Base-by-base conservation (phyloP, 2,329 filamentous ascomycete species). In the Trichoderma koningii region DNA sequence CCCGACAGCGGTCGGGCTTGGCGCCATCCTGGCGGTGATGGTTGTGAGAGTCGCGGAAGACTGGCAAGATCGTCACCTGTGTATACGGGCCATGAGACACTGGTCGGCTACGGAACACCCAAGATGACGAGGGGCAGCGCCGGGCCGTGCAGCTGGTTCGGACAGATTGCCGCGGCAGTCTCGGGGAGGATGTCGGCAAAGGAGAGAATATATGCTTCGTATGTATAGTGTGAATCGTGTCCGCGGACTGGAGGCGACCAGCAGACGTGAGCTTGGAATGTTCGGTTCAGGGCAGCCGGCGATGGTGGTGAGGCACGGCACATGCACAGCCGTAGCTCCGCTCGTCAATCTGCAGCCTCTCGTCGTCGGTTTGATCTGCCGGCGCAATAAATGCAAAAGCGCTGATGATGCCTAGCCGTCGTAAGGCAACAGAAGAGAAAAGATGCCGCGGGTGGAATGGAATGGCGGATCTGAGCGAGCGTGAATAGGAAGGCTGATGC, bases 1-100 rank as follows among this genome's bases (percentile, higher is more conserved):
- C 56, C 80, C 80, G 50, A 85, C 78, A 68, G 81, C 79, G 57
- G 79, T 77, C 69, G 76, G 80, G 64, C 80, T 82, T 44, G 84
- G 84, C 66, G 83, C 82, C 85, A 87, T 87, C 63, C 65, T 74
- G 67, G 69, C 66, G 67, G 68, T 72, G 67, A 67, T 72, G 70
- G 63, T 14, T 50, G 34, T 41, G 19, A 30, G 41, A 47, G 63
- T 63, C 66, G 48, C 44, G 44, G 45, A 57, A 59, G 61, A 52
- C 57, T 63, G 60, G 53, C 62, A 68, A 56, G 28, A 19, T 68
- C 63, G 60, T 68, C 70, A 73, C 63, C 69, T 61, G 68, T 65
- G 70, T 71, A 63, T 68, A 64, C 68, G 67, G 68, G 73, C 73
- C 73, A 74, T 74, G 71, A 61, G 61, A 65, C 50, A 51, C 34